Percentiles rank a stretch among this genome's conserved stretches.
phyloP scores from a whole-genome alignment of 768 basidiomycete genomes.

The Lepiota venenata region DNA sequence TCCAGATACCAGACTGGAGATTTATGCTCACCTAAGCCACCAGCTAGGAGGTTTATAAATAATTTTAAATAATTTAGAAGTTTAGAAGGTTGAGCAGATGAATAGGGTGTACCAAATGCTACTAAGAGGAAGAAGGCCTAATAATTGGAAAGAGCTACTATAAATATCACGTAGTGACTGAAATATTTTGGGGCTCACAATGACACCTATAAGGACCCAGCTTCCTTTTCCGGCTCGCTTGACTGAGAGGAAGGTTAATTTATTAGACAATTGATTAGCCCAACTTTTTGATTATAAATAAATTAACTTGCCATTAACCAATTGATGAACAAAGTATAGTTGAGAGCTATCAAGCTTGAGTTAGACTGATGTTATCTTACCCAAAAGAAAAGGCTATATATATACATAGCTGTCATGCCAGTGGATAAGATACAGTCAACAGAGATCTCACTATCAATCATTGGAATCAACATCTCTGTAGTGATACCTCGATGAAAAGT shows the following conservation, averaged over 20 bases:
- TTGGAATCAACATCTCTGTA: background rate
- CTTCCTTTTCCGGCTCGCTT: constrained; percentile 22
- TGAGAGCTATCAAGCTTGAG: constrained; percentile 31
- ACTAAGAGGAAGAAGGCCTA: constrained; percentile 25
- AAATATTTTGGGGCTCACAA: constrained; percentile 19
- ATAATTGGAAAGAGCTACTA: background rate
- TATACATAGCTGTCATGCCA: constrained; percentile 38
- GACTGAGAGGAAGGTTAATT: constrained; percentile 15
- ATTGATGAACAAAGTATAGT: constrained; percentile 39
- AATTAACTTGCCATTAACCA: constrained; percentile 27
- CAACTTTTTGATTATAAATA: too few relatives aligned
- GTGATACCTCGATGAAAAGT: constrained; percentile 7
- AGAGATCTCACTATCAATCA: constrained; percentile 20
- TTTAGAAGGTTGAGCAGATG: too few relatives aligned
- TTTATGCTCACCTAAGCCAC: constrained; percentile 23
- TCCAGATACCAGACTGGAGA: background rate
- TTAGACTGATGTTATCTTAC: too few relatives aligned
- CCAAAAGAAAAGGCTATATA: too few relatives aligned
- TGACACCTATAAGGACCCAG: constrained; percentile 24
- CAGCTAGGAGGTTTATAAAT: constrained; percentile 14
- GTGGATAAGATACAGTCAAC: constrained; percentile 41
- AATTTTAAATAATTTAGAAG: background rate
- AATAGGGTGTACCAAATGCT: constrained; percentile 23
- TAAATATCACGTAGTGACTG: background rate
- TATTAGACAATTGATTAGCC: too few relatives aligned